Conservation (phyloP, 345 rosid species). For the Xanthoceras sorbifolium region DNA sequence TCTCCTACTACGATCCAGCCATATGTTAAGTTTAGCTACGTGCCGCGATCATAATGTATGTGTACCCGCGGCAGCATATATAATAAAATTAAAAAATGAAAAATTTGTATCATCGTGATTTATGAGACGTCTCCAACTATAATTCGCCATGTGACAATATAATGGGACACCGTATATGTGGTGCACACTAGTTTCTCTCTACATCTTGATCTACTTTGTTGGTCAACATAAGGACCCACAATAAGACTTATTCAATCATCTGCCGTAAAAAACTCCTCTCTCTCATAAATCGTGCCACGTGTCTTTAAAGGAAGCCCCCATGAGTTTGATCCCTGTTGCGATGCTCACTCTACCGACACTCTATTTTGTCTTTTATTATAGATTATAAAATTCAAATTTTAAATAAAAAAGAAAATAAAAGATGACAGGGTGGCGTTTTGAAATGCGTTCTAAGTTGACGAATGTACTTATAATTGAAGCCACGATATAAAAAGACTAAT, state of each 20-base stretch:
- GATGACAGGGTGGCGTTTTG: conserved; percentile 10
- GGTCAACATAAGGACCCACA: too few relatives aligned
- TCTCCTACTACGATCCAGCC: background rate
- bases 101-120: too few relatives aligned
- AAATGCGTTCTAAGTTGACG: background rate
- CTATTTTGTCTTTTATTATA: too few relatives aligned
- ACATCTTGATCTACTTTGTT: too few relatives aligned
- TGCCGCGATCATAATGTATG: background rate
- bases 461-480: background rate
- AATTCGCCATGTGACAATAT: too few relatives aligned
- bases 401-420: background rate
- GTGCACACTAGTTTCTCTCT: too few relatives aligned
- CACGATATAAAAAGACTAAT: background rate
- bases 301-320: background rate
- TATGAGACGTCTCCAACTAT: too few relatives aligned
- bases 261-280: conserved; percentile 14
- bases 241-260: background rate
- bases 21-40: background rate
- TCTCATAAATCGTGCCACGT: background rate
- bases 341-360: conserved; percentile 28
- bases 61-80: too few relatives aligned
- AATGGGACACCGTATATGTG: too few relatives aligned
- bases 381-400: background rate
- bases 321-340: too few relatives aligned
- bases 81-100: too few relatives aligned